phyloP scores from a whole-genome alignment of 2,329 filamentous ascomycete species.

The Verticillium nonalfalfae region DNA sequence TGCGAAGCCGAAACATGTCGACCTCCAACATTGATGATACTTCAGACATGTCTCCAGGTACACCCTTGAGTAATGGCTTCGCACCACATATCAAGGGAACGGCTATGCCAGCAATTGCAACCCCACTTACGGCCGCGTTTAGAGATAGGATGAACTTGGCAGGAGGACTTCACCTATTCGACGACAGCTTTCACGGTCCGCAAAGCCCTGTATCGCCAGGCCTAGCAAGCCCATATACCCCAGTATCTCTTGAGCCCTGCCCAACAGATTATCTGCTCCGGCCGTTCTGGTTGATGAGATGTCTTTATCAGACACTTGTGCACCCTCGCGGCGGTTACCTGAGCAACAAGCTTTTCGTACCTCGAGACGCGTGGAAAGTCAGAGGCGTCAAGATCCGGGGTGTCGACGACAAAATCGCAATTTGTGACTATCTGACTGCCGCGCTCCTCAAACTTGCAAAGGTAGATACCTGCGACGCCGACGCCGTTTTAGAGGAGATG shows the following conservation, averaged over 20 bases:
- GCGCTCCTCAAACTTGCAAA: conserved; percentile 76
- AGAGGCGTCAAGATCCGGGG: conserved; percentile 89
- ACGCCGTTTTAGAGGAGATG: conserved; percentile 91
- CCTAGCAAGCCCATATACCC: conserved; percentile 54
- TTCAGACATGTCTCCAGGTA: conserved; percentile 64
- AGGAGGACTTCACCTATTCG: conserved; percentile 75
- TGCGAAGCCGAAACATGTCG: conserved; percentile 71
- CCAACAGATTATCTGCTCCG: conserved; percentile 83
- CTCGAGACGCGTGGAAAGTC: conserved; percentile 87
- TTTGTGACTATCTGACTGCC: conserved; percentile 85
- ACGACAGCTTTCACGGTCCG: conserved; percentile 71
- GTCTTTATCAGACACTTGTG: conserved; percentile 83
- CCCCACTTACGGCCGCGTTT: conserved; percentile 59
- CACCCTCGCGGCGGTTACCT: conserved; percentile 90
- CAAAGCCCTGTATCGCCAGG: conserved; percentile 60
- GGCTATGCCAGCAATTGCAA: conserved; percentile 59
- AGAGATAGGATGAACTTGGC: conserved; percentile 50
- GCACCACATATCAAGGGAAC: conserved; percentile 30
- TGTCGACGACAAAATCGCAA: conserved; percentile 87
- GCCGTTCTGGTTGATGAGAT: conserved; percentile 97
- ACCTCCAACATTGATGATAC: conserved; percentile 53
- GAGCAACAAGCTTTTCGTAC: conserved; percentile 86
- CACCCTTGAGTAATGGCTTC: conserved; percentile 66
- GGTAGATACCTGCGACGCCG: conserved; percentile 85
- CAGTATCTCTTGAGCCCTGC: conserved; percentile 81